Percentiles rank a stretch among this genome's conserved stretches.
Conservation (phyloP, 1,139 yeast species). For the Suhomyces bolitotheri region DNA sequence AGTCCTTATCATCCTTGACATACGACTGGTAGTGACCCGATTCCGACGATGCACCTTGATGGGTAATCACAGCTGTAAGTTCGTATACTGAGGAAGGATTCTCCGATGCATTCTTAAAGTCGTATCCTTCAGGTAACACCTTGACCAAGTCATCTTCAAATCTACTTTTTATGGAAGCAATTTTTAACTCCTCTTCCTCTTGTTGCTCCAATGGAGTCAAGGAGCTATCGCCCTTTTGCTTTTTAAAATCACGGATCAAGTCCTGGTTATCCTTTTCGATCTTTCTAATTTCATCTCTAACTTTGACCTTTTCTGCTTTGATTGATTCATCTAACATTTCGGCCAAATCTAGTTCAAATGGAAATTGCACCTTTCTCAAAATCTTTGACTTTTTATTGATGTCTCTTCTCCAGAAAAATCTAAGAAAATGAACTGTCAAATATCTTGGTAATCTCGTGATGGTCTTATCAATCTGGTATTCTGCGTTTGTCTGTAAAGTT, state of each 20-base stretch:
- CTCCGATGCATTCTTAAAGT: constrained; percentile 53
- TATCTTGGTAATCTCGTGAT: constrained; percentile 84
- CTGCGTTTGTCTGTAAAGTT: constrained; percentile 66
- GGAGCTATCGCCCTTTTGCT: constrained; percentile 51
- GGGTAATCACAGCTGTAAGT: constrained; percentile 81
- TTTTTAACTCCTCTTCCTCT: constrained; percentile 50
- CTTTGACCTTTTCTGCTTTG: constrained; percentile 62
- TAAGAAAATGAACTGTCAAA: constrained; percentile 85
- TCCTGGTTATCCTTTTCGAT: constrained; percentile 77
- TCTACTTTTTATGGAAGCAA: constrained; percentile 45
- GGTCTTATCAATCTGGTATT: constrained; percentile 65
- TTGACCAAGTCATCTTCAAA: constrained; percentile 44
- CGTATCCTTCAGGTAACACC: constrained; percentile 38
- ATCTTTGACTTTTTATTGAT: constrained; percentile 90
- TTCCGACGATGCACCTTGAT: constrained; percentile 94
- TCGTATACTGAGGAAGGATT: constrained; percentile 89
- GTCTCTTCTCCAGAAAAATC: constrained; percentile 95
- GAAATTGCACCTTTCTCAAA: constrained; percentile 90
- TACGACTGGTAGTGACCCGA: constrained; percentile 97
- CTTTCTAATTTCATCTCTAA: constrained; percentile 76
- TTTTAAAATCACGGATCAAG: constrained; percentile 72
- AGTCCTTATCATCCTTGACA: constrained; percentile 66
- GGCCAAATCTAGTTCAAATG: constrained; percentile 85
- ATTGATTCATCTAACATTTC: constrained; percentile 81
- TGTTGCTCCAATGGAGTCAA: constrained; percentile 43